Evolutionary conservation across 306 rosid species (phyloP).

Genomic region (Acacia confusa): DNA sequence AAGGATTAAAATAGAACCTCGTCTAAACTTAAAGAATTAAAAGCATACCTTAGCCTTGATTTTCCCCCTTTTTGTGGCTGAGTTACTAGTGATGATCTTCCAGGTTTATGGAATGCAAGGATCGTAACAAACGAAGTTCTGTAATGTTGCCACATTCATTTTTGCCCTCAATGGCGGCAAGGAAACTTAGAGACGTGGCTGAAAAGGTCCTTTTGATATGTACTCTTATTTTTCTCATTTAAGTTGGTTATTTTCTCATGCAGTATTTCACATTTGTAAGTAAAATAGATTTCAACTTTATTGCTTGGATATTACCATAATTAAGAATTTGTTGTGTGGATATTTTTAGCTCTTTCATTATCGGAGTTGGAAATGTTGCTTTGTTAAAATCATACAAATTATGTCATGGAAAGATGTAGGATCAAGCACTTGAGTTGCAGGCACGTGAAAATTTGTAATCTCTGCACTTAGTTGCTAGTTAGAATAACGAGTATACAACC

Average conservation of each 20-base stretch:
- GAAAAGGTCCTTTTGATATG: conserved; percentile 58
- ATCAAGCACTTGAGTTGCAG: background rate
- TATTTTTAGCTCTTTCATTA: conserved; percentile 9
- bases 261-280: background rate
- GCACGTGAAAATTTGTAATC: background rate
- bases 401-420: too few species aligned
- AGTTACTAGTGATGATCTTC: conserved; percentile 27
- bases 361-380: background rate
- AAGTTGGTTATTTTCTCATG: conserved; percentile 14
- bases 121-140: conserved; percentile 77
- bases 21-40: too few species aligned
- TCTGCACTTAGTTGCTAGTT: background rate
- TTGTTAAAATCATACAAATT: background rate
- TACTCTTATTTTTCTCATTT: conserved; percentile 9
- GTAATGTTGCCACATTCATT: conserved; percentile 74
- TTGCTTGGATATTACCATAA: background rate
- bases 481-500: background rate
- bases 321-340: background rate
- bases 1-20: too few species aligned
- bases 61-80: background rate
- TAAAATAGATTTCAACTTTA: background rate
- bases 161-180: conserved; percentile 79
- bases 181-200: conserved; percentile 70
- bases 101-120: conserved; percentile 99
- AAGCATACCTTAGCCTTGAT: too few species aligned